A percentile compares a stretch with the other conserved stretches of the same genome.
These are phyloP conservation scores for Solanum habrochaites DNA, from an alignment of 257 asterid genomes.

Conservation along the genomic window DNA sequence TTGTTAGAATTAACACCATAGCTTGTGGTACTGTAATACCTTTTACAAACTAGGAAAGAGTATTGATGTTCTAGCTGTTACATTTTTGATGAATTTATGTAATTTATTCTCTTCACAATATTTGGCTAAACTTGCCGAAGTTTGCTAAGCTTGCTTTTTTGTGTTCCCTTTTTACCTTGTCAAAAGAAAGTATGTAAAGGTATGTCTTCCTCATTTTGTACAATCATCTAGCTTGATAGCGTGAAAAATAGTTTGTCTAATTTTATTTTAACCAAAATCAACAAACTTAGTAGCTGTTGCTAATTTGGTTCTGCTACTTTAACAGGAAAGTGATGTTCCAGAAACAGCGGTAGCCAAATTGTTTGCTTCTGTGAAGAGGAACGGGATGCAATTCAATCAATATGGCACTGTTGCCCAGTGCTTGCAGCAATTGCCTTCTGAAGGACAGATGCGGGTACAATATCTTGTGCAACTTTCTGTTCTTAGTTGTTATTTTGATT, in stretches of 20 bases:
- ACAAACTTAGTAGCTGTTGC: not conserved
- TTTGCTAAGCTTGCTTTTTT: not conserved
- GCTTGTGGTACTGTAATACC: not conserved
- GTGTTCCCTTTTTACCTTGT: not conserved
- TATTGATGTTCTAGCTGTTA: not conserved
- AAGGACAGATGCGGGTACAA: conserved; percentile 78
- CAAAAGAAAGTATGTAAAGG: not conserved
- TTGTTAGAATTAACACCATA: not conserved
- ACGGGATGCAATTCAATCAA: conserved; percentile 35
- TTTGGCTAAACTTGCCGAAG: not conserved
- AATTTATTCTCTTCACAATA: not conserved
- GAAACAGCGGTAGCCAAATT: conserved; percentile 79
- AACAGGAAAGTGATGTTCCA: conserved; percentile 78
- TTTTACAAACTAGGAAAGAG: not conserved
- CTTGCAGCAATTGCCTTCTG: conserved; percentile 81
- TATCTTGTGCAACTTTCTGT: not conserved
- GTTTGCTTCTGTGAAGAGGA: conserved; percentile 65
- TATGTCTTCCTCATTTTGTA: not conserved
- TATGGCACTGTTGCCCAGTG: conserved; percentile 55
- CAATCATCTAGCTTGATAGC: not conserved
- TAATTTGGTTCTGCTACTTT: not conserved
- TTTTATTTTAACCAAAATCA: not conserved
- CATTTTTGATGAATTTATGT: not conserved
- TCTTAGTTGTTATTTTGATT: not conserved
- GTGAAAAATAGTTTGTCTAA: not conserved